Percentiles rank a stretch among this genome's conserved stretches.
phyloP scores from a whole-genome alignment of 2,329 filamentous ascomycete genomes.

The Emericellopsis cladophorae region DNA sequence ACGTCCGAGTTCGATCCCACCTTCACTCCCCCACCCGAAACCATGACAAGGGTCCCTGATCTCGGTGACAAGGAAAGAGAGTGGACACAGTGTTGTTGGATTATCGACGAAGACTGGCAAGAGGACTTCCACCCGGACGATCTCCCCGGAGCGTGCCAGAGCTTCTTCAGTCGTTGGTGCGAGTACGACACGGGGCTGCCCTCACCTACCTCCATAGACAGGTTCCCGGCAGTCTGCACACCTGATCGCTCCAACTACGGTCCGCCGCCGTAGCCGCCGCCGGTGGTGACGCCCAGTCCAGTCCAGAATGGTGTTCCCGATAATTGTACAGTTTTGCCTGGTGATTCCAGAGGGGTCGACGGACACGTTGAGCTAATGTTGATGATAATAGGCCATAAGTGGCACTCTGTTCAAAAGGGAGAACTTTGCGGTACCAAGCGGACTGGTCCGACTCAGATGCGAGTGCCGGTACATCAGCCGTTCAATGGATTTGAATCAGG shows the following conservation, averaged over 20 bases:
- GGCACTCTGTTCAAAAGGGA: background rate
- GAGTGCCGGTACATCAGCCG: no score
- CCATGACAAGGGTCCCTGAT: background rate
- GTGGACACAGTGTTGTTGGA: background rate
- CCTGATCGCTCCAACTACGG: background rate
- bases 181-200: background rate
- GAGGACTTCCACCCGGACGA: background rate
- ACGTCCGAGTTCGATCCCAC: background rate
- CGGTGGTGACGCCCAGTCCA: background rate
- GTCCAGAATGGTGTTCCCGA: background rate
- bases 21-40: background rate
- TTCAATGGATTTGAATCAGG: no score
- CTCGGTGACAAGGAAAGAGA: background rate
- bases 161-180: background rate
- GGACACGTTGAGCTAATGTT: background rate
- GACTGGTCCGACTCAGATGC: no score
- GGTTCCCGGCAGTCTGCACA: background rate
- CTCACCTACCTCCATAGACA: background rate
- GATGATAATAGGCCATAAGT: background rate
- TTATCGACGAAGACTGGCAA: background rate
- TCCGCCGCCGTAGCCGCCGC: background rate
- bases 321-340: background rate
- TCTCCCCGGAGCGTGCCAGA: background rate
- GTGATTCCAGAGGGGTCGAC: background rate
- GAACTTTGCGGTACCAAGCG: background rate